Conservation (phyloP, 441 rosid genomes). For the Erysimum cheiri region DNA sequence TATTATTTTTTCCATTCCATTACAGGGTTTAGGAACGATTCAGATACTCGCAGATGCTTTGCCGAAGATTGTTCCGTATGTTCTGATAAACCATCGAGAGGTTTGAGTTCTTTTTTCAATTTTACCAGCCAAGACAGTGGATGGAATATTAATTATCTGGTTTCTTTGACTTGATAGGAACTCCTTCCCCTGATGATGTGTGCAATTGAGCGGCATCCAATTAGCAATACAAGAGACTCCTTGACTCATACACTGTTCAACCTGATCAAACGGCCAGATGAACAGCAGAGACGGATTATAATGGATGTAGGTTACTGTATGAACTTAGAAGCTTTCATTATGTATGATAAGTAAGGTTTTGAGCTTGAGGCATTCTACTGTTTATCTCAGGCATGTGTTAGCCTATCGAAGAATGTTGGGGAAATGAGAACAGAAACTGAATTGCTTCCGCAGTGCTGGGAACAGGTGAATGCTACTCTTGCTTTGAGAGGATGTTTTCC, state of each 20-base stretch:
- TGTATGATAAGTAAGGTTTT: constrained; percentile 20
- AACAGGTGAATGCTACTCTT: constrained; percentile 71
- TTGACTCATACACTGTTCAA: constrained; percentile 94
- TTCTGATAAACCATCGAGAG: constrained; percentile 97
- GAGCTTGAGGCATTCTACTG: constrained; percentile 43
- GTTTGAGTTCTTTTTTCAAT: constrained; percentile 50
- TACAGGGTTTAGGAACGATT: constrained; percentile 89
- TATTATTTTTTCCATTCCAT: constrained; percentile 34
- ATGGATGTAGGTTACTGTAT: constrained; percentile 82
- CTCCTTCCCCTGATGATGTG: constrained; percentile 99
- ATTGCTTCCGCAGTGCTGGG: constrained; percentile 99
- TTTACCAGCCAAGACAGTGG: constrained; percentile 10
- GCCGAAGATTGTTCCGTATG: constrained; percentile 98
- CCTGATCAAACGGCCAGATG: constrained; percentile 97
- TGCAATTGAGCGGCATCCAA: constrained; percentile 98
- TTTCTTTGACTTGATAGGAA: constrained; percentile 59
- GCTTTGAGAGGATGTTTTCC: constrained; percentile 37
- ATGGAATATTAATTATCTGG: constrained; percentile 23
- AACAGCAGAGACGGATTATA: constrained; percentile 90
- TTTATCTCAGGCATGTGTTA: constrained; percentile 86
- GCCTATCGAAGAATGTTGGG: constrained; percentile 93
- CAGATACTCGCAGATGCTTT: constrained; percentile 97
- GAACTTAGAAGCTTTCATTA: constrained; percentile 34
- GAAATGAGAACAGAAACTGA: constrained; percentile 99
- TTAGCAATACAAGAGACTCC: constrained; percentile 76